Base-by-base conservation (phyloP, 2,329 filamentous ascomycete genomes). In the Fusarium tuaranense region DNA sequence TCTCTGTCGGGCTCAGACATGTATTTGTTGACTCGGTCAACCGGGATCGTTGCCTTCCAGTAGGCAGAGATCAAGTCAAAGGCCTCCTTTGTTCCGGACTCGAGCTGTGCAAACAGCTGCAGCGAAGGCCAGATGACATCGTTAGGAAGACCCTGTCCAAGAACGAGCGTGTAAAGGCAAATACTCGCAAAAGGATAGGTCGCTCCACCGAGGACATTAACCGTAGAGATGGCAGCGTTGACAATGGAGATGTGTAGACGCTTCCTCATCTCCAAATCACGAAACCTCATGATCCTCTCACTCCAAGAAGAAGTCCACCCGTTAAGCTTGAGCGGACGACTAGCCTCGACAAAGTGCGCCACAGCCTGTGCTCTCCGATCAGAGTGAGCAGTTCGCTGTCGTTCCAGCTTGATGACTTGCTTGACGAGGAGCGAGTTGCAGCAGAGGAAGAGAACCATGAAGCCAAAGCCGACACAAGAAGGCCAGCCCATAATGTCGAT, bases 91-190 rank as follows among this genome's bases (percentile, higher is more conserved):
- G 98, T 85, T 70, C 91, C 94, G 2, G 84, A 86, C 76, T 96
- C 93, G 13, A 98, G 85, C 85, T 96, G 90, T 1, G 86, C 86
- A 78, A 98, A 97, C 0, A 98, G 86, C 70, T 95, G 92, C 3
- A 98, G 86, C 0, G 95, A 95, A 0, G 95, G 95, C 81, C 97
- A 98, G 12, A 95, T 95, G 30, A 97, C 87, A 70, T 97, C 93
- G 39, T 97, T 91, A 0, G 91, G 91, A 10, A 98, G 83, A 0
- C 91, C 88, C 58, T 90, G 87, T 0, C 90, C 89, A 6, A 93
- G 91, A 44, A 95, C 81, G 13, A 92, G 87, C 0, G 95, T 97
- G 81, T 95, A 97, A 1, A 94, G 92, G 75, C 92, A 94, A 76
- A 98, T 95, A 1, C 93, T 94, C 2, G 93, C 91, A 0, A 97